Evolutionary conservation across 345 rosid species (phyloP).

Genomic region (Linum tenue): DNA sequence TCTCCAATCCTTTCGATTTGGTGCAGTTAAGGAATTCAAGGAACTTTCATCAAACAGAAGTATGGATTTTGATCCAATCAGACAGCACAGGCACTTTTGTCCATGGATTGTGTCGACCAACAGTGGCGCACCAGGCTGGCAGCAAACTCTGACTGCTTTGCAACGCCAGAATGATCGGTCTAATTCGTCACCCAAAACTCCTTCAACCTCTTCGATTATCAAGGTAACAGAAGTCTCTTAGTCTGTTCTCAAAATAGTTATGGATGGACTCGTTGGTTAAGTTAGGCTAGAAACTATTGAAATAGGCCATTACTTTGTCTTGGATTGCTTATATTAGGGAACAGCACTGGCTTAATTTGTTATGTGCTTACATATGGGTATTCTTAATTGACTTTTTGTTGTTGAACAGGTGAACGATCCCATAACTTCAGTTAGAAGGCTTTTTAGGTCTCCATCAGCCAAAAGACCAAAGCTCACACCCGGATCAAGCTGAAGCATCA

Average conservation of each 20-base stretch:
- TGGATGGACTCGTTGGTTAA: too few species aligned
- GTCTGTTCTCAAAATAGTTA: too few species aligned
- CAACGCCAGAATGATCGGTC: slow-evolving; percentile 37
- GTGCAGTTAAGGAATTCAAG: slow-evolving; percentile 32
- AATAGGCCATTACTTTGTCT: too few species aligned
- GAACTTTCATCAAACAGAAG: slow-evolving; percentile 24
- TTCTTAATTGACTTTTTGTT: too few species aligned
- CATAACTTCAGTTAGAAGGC: neutral
- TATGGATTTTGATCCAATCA: slow-evolving; percentile 78
- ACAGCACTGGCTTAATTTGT: too few species aligned
- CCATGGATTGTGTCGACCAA: slow-evolving; percentile 75
- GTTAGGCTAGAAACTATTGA: too few species aligned
- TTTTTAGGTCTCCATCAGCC: neutral
- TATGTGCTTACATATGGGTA: too few species aligned
- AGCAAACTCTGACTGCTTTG: slow-evolving; percentile 68
- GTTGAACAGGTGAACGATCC: neutral
- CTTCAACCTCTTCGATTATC: slow-evolving; percentile 38
- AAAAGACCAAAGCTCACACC: neutral
- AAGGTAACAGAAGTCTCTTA: slow-evolving; percentile 30
- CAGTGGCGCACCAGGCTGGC: slow-evolving; percentile 66
- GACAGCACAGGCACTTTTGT: slow-evolving; percentile 90
- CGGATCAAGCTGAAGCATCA: neutral
- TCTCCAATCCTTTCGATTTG: neutral
- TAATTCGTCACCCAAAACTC: slow-evolving; percentile 26
- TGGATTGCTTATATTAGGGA: too few species aligned